Base-by-base conservation (phyloP, 192 early-diverging fungal genomes). In the Kickxella alabastrina region DNA sequence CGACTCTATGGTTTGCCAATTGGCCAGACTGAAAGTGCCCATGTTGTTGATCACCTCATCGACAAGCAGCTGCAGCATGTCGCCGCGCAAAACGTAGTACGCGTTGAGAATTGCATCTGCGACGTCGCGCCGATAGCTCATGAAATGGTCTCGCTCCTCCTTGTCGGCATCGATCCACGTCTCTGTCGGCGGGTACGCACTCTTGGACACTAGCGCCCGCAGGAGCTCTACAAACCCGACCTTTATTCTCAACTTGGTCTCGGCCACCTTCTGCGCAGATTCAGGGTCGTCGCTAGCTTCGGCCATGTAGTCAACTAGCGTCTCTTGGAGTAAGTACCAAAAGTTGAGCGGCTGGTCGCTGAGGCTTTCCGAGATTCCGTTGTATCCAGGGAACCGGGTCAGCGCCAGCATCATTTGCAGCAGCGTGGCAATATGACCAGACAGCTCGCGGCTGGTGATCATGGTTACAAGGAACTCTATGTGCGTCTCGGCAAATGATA, bases 311-410 rank as follows among this genome's bases (percentile, higher is more conserved):
- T 89, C 87, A 22, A 67, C 72, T 29, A 87, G 46, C 1, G 85
- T 70, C 43, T 90, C 88, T 56, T 90, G 86, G 10, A 88, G 57
- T 38, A 81, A 54, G 28, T 79, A 85, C 88, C 88, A 90, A 49
- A 88, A 84, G 46, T 83, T 80, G 14, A 89, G 79, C 4, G 87
- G 76, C 35, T 84, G 68, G 35, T 86, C 87, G 43, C 82, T 84
- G 51, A 86, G 64, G 23, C 81, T 81, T 58, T 91, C 84, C 47
- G 85, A 83, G 23, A 79, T 67, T 4, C 80, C 86, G 34, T 78
- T 82, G 43, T 83, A 78, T 3, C 88, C 88, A 4, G 85, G 82
- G 50, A 82, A 88, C 46, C 79, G 79, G 12, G 81, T 83, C 54
- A 88, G 79, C 12, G 74, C 80, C 54, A 91, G 68, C 59, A 85